These are phyloP conservation scores for Pythium sukuiense DNA, from an alignment of 352 stramenopile genomes.

Conservation along the genomic window DNA sequence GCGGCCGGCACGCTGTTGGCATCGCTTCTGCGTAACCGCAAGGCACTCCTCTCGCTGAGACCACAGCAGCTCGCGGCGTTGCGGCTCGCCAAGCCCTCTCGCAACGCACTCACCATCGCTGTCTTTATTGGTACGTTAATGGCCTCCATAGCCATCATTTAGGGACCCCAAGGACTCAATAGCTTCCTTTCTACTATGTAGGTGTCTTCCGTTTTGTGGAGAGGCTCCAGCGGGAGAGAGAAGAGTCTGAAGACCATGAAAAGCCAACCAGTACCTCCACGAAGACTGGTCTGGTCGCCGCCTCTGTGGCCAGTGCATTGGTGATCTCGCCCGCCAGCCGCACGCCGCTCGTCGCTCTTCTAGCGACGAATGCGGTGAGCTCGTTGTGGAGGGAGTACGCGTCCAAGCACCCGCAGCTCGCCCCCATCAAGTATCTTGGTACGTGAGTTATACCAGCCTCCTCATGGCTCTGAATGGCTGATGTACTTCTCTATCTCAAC, in stretches of 20 bases:
- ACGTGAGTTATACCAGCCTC: not conserved
- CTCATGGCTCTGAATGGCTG: not conserved
- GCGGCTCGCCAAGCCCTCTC: conserved; percentile 32
- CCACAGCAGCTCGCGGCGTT: conserved; percentile 22
- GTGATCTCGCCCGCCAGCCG: conserved; percentile 39
- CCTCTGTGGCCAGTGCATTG: conserved; percentile 34
- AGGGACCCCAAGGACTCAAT: too few species aligned
- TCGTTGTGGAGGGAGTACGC: conserved; percentile 33
- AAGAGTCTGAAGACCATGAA: not conserved
- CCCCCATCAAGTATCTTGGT: conserved; percentile 34
- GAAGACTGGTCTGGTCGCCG: conserved; percentile 34
- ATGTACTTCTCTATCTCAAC: not conserved
- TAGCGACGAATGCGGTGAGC: conserved; percentile 51
- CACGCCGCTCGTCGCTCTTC: conserved; percentile 49
- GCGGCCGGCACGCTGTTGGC: conserved; percentile 23
- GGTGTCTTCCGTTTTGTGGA: conserved; percentile 50
- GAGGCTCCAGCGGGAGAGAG: conserved; percentile 14
- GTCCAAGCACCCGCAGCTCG: conserved; percentile 35
- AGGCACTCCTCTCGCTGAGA: conserved; percentile 21
- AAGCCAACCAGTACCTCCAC: not conserved
- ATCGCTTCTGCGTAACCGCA: conserved; percentile 37
- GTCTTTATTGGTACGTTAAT: conserved; percentile 56
- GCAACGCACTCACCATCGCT: conserved; percentile 46
- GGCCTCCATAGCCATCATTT: not conserved
- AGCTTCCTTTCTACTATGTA: conserved; percentile 8